Evolutionary conservation across 2,329 filamentous ascomycete species (phyloP).

Genomic region (Alternaria arbusti): DNA sequence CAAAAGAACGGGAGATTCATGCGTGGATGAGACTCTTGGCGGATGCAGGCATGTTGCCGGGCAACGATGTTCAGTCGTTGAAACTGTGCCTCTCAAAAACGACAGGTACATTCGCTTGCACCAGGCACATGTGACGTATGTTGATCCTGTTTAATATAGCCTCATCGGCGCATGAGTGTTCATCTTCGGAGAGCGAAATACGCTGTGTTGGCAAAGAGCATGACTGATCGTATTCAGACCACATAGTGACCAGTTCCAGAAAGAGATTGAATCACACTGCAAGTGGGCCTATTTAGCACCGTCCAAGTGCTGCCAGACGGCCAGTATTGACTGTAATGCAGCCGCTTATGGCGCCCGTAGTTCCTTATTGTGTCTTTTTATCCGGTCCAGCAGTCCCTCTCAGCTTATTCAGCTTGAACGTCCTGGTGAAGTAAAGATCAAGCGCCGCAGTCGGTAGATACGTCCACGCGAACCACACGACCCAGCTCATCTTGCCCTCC

Average conservation of each 20-base stretch:
- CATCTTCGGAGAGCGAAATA: not conserved
- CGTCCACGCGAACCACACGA: conserved; percentile 57
- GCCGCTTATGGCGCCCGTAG: not conserved
- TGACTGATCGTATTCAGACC: not conserved
- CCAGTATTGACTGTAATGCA: not conserved
- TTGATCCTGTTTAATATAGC: too few relatives aligned
- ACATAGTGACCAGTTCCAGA: not conserved
- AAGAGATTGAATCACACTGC: not conserved
- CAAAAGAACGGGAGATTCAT: not conserved
- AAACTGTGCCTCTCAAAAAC: too few relatives aligned
- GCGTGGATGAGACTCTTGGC: not conserved
- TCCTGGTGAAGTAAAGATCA: conserved; percentile 56
- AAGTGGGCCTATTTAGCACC: not conserved
- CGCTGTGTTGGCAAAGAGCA: too few relatives aligned
- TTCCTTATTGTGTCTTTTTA: conserved; percentile 35
- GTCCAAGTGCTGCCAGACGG: not conserved
- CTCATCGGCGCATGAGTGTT: too few relatives aligned
- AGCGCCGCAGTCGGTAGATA: conserved; percentile 55
- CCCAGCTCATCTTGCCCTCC: conserved; percentile 60
- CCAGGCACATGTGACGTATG: too few relatives aligned
- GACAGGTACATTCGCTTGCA: not conserved
- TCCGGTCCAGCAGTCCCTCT: conserved; percentile 39
- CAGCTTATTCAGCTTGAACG: conserved; percentile 60
- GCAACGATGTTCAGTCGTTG: not conserved
- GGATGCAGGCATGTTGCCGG: not conserved